A percentile compares a stretch with the other conserved stretches of the same genome.
Evolutionary conservation across 2,329 filamentous ascomycete species (phyloP).

Genomic region (Diaporthe vaccinii): DNA sequence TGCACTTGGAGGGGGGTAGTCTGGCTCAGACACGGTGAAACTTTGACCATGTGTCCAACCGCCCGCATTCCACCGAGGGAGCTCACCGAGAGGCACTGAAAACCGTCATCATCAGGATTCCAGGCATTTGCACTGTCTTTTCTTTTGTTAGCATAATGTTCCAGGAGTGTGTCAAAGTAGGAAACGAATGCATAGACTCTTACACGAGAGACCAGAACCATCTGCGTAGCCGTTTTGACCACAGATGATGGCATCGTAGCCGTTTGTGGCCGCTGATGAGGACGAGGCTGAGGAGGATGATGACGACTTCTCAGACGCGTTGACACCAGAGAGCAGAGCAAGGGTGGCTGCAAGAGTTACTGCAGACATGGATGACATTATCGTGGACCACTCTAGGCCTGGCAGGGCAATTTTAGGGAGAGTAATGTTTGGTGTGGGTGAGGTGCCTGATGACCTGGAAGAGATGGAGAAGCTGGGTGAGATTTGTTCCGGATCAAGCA

Average conservation of each 20-base stretch:
- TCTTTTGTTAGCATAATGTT: slow-evolving; percentile 24
- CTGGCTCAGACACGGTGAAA: slow-evolving; percentile 15
- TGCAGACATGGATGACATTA: slow-evolving; percentile 3
- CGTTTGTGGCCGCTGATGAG: slow-evolving; percentile 34
- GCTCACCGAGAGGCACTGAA: slow-evolving; percentile 50
- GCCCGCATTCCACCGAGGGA: background rate
- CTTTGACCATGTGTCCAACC: background rate
- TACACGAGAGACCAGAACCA: slow-evolving; percentile 34
- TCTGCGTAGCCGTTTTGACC: slow-evolving; percentile 45
- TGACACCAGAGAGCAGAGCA: slow-evolving; percentile 36
- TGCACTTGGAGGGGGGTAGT: background rate
- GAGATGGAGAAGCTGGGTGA: background rate
- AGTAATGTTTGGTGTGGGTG: background rate
- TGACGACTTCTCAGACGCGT: background rate
- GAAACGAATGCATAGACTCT: background rate
- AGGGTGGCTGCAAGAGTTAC: slow-evolving; percentile 39
- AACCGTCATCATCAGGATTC: slow-evolving; percentile 48
- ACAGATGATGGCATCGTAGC: slow-evolving; percentile 49
- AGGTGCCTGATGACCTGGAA: background rate
- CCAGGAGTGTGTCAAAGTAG: background rate
- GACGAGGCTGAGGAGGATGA: background rate
- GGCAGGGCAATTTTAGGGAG: background rate
- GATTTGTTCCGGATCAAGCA: background rate
- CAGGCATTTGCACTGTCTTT: slow-evolving; percentile 51
- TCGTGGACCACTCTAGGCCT: slow-evolving; percentile 1